Evolutionary conservation across 805 yeast genomes (phyloP).

Genomic region (Cyberlindnera euphorbiae): DNA sequence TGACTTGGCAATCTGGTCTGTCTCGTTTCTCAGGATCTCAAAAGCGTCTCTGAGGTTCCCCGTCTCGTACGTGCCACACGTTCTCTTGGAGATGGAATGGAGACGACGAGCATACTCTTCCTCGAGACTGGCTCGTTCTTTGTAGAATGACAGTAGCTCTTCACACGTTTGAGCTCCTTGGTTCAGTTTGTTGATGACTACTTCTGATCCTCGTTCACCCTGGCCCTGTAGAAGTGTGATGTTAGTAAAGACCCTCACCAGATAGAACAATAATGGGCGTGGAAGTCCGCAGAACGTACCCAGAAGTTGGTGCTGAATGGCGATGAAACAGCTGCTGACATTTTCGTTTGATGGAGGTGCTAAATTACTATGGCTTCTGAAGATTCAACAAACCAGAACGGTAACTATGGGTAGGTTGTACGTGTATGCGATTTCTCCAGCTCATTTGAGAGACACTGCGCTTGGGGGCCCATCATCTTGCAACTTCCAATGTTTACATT

Average conservation of each 20-base stretch:
- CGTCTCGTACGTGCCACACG: constrained; percentile 51
- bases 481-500: too few relatives aligned
- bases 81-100: constrained; percentile 43
- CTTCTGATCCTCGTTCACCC: constrained; percentile 55
- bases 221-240: constrained; percentile 43
- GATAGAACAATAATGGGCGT: too few relatives aligned
- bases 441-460: too few relatives aligned
- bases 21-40: constrained; percentile 54
- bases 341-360: neutral
- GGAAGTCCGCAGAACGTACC: constrained; percentile 30
- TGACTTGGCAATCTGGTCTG: constrained; percentile 51
- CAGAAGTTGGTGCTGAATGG: constrained; percentile 45
- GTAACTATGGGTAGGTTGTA: too few relatives aligned
- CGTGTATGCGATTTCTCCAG: too few relatives aligned
- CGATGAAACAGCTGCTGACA: constrained; percentile 13
- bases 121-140: constrained; percentile 58
- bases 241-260: constrained; percentile 13
- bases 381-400: too few relatives aligned
- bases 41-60: constrained; percentile 58
- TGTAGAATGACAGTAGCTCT: constrained; percentile 43
- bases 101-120: constrained; percentile 64
- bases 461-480: too few relatives aligned
- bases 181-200: constrained; percentile 51
- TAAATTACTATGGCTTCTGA: too few relatives aligned
- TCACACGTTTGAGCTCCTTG: constrained; percentile 56